These are phyloP conservation scores for Clonostachys byssicola DNA, from an alignment of 2,329 filamentous ascomycete species.

Conservation along the genomic window DNA sequence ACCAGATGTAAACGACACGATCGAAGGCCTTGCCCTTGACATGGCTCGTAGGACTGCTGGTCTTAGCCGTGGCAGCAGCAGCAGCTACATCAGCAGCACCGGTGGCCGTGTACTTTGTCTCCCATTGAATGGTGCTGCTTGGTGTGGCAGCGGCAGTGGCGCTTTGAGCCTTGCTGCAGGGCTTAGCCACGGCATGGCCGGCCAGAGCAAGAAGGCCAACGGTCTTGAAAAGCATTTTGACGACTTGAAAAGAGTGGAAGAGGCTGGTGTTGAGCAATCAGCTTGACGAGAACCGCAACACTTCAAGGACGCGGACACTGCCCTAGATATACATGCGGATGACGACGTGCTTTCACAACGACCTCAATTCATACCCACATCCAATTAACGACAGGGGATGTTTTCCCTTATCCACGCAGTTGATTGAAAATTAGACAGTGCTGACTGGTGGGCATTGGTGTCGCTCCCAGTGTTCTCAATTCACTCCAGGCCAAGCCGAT, in stretches of 20 bases:
- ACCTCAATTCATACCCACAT: no score
- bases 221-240: constrained; percentile 2
- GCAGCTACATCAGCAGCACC: constrained; percentile 43
- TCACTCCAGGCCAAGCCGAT: no score
- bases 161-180: constrained; percentile 1
- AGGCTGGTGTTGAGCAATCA: no score
- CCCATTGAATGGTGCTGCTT: constrained; percentile 16
- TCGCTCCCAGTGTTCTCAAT: no score
- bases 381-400: no score
- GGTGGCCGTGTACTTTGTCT: constrained; percentile 46
- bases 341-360: no score
- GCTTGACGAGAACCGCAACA: no score
- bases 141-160: background rate
- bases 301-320: no score
- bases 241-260: background rate
- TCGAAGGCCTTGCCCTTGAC: constrained; percentile 71
- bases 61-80: constrained; percentile 56
- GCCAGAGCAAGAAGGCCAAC: constrained; percentile 16
- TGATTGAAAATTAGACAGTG: no score
- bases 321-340: no score
- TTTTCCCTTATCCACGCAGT: no score
- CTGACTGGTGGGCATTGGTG: no score
- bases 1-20: constrained; percentile 68
- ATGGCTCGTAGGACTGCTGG: constrained; percentile 54
- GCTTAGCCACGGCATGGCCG: constrained; percentile 13